Percentiles rank a stretch among this genome's conserved stretches.
Evolutionary conservation across 2,329 filamentous ascomycete species (phyloP).

Genomic region (Atkinsonella texensis): DNA sequence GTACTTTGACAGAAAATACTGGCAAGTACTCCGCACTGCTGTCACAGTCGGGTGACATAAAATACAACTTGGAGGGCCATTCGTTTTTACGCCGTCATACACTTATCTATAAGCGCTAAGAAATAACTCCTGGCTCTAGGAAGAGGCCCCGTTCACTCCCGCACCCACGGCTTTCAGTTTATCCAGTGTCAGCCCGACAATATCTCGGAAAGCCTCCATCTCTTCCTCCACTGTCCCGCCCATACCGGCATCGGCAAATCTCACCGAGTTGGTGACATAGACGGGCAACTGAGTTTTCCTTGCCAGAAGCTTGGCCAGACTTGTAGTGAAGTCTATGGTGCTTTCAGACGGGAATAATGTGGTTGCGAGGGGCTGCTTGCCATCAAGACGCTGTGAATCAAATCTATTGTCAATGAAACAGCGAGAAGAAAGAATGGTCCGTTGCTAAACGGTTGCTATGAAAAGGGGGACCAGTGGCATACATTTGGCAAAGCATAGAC

Average conservation of each 20-base stretch:
- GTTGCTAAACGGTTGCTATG: neutral
- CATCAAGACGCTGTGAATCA: conserved; percentile 33
- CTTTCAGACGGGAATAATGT: conserved; percentile 64
- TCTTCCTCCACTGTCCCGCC: conserved; percentile 85
- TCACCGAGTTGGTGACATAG: conserved; percentile 87
- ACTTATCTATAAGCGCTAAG: too few relatives aligned
- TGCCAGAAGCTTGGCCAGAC: conserved; percentile 75
- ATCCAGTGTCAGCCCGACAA: conserved; percentile 52
- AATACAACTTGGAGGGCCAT: too few relatives aligned
- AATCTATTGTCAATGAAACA: neutral
- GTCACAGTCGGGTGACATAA: too few relatives aligned
- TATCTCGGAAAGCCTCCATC: conserved; percentile 71
- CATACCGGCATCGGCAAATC: conserved; percentile 58
- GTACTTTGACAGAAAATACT: too few relatives aligned
- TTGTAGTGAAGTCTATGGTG: conserved; percentile 75
- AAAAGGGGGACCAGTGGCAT: conserved; percentile 8
- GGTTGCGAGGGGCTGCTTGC: conserved; percentile 59
- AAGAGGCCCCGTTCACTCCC: neutral
- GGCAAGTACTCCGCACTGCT: too few relatives aligned
- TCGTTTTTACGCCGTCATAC: too few relatives aligned
- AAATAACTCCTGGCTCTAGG: too few relatives aligned
- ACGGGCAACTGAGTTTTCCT: conserved; percentile 59
- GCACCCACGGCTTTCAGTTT: conserved; percentile 14
- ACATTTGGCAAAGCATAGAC: conserved; percentile 92
- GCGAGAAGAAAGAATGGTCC: too few relatives aligned